Conservation (phyloP, 352 stramenopile species). For the Phytophthora quininea region DNA sequence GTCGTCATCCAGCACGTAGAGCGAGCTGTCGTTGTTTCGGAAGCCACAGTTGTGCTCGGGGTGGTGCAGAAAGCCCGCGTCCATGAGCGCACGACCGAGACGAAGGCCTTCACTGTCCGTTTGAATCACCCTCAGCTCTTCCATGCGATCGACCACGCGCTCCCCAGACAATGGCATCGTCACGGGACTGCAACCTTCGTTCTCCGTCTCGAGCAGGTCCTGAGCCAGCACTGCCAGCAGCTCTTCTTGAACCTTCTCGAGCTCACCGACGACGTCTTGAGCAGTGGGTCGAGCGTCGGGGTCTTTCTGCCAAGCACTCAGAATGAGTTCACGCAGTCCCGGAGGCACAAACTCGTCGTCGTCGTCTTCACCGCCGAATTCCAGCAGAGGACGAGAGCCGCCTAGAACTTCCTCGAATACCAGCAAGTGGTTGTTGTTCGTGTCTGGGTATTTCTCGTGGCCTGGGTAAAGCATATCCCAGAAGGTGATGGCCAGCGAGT, state of each 20-base stretch:
- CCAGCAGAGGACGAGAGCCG: neutral
- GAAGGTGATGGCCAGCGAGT: neutral
- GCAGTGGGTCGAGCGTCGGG: conserved; percentile 13
- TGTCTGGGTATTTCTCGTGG: neutral
- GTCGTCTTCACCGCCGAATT: neutral
- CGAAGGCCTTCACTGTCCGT: conserved; percentile 30
- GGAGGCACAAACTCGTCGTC: neutral
- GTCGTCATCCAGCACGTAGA: conserved; percentile 45
- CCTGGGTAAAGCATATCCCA: neutral
- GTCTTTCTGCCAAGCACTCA: neutral
- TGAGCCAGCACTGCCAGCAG: conserved; percentile 41
- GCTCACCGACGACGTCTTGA: conserved; percentile 36
- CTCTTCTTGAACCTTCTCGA: conserved; percentile 68
- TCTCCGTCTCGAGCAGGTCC: conserved; percentile 29
- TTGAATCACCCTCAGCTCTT: conserved; percentile 21
- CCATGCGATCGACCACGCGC: conserved; percentile 25
- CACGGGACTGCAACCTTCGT: neutral
- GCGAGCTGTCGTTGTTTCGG: conserved; percentile 12
- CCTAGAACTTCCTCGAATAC: neutral
- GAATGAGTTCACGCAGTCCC: neutral
- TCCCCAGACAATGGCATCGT: conserved; percentile 18
- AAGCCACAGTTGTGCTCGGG: conserved; percentile 28
- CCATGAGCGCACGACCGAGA: conserved; percentile 51
- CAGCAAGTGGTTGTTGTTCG: neutral
- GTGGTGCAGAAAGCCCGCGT: conserved; percentile 50